Conservation (phyloP, 2,329 filamentous ascomycete species). For the Ambrosiella beaveri region DNA sequence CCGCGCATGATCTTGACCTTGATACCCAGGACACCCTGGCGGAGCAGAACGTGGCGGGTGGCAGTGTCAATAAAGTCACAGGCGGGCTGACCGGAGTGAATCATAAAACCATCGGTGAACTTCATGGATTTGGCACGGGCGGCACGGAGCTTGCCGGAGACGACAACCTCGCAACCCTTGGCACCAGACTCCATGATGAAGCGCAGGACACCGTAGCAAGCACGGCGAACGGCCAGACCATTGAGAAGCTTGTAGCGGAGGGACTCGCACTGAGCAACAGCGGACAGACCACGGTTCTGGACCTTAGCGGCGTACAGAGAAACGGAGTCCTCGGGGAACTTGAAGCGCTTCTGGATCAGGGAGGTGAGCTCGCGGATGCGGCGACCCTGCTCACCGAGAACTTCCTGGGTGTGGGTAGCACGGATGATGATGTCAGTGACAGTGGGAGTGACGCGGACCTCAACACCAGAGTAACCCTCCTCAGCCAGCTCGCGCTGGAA, state of each 20-base stretch:
- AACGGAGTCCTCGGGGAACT: constrained; percentile 99
- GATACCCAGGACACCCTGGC: constrained; percentile 99
- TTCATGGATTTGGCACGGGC: constrained; percentile 99
- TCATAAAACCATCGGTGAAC: constrained; percentile 99
- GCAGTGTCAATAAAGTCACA: constrained; percentile 99
- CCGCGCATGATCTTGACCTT: constrained; percentile 99
- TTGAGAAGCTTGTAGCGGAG: constrained; percentile 99
- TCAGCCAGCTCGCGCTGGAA: constrained; percentile 99
- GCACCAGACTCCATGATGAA: constrained; percentile 99
- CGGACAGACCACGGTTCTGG: constrained; percentile 98
- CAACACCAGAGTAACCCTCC: constrained; percentile 99
- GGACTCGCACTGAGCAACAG: constrained; percentile 99
- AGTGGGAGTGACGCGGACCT: constrained; percentile 98
- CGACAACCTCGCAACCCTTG: constrained; percentile 99
- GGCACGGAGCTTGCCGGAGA: constrained; percentile 96
- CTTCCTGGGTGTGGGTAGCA: constrained; percentile 99
- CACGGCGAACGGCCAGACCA: constrained; percentile 93
- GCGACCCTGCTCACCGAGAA: constrained; percentile 98
- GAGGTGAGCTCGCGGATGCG: constrained; percentile 99
- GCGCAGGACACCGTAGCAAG: constrained; percentile 98
- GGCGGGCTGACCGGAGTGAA: constrained; percentile 98
- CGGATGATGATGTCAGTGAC: constrained; percentile 99
- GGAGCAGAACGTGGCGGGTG: constrained; percentile 97
- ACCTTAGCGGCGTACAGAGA: constrained; percentile 99
- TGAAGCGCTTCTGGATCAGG: constrained; percentile 99